Evolutionary conservation across 2,329 filamentous ascomycete genomes (phyloP).

Genomic region (Neonectria sp.): DNA sequence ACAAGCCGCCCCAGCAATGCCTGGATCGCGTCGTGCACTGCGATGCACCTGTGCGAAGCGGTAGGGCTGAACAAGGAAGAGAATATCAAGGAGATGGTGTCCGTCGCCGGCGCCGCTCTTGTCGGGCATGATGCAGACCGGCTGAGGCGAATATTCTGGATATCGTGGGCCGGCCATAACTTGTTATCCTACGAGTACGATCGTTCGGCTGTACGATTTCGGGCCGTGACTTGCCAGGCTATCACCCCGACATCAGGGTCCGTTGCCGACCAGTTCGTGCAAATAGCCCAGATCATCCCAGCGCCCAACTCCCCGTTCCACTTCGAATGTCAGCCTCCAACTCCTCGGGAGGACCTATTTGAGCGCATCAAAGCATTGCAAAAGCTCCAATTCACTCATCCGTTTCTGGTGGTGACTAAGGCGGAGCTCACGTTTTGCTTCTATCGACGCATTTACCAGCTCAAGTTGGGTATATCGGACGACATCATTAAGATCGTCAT

Average conservation of each 20-base stretch:
- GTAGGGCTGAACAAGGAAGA: slow-evolving; percentile 42
- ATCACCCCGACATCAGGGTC: slow-evolving; percentile 33
- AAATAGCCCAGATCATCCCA: slow-evolving; percentile 39
- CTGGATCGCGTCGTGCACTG: slow-evolving; percentile 44
- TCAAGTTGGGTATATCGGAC: slow-evolving; percentile 34
- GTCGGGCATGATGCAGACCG: slow-evolving; percentile 36
- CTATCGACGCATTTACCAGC: slow-evolving; percentile 43
- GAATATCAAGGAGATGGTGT: slow-evolving; percentile 41
- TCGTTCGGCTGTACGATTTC: slow-evolving; percentile 39
- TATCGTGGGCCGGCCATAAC: slow-evolving; percentile 39
- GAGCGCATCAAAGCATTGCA: slow-evolving; percentile 35
- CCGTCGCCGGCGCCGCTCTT: slow-evolving; percentile 28
- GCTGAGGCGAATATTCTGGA: slow-evolving; percentile 43
- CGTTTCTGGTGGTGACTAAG: slow-evolving; percentile 40
- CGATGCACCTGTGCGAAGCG: slow-evolving; percentile 42
- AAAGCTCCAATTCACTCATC: slow-evolving; percentile 28
- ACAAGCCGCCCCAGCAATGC: slow-evolving; percentile 42
- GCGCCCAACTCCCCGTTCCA: slow-evolving; percentile 39
- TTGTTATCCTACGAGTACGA: slow-evolving; percentile 43
- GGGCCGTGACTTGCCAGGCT: slow-evolving; percentile 36
- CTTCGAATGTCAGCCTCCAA: slow-evolving; percentile 29
- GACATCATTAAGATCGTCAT: slow-evolving; percentile 37
- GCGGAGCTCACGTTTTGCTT: slow-evolving; percentile 44
- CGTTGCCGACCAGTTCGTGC: slow-evolving; percentile 41
- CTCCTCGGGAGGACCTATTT: slow-evolving; percentile 35